phyloP scores from a whole-genome alignment of 441 rosid genomes.

The Bruguiera hainesii region DNA sequence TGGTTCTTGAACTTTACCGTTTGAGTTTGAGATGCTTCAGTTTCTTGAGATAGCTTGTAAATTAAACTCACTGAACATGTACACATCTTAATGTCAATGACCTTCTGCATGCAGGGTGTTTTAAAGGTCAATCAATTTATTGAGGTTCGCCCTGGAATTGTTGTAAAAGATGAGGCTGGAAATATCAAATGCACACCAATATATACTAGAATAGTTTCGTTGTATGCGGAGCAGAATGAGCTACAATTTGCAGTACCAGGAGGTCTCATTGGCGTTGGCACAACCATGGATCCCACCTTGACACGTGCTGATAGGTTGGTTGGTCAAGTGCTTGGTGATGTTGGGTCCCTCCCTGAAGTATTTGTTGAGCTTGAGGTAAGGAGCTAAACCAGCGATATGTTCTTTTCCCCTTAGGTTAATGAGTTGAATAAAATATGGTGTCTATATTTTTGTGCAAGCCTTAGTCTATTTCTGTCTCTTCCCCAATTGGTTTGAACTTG shows the following conservation, averaged over 20 bases:
- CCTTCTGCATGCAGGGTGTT: conserved; percentile 59
- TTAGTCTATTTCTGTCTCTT: no score
- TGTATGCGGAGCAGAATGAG: conserved; percentile 52
- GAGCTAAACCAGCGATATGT: not conserved
- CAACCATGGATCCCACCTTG: conserved; percentile 97
- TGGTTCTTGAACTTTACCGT: no score
- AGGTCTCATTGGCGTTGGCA: conserved; percentile 95
- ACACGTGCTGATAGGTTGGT: conserved; percentile 95
- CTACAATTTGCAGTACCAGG: conserved; percentile 96
- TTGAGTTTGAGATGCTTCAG: not conserved
- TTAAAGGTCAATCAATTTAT: conserved; percentile 78
- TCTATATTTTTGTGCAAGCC: not conserved
- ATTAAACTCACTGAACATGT: not conserved
- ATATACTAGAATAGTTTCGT: conserved; percentile 77
- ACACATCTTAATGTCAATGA: not conserved
- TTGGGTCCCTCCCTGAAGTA: conserved; percentile 87
- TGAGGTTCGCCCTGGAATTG: conserved; percentile 88
- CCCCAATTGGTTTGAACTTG: no score
- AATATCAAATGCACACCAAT: conserved; percentile 86
- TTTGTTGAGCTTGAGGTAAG: conserved; percentile 86
- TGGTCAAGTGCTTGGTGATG: conserved; percentile 97
- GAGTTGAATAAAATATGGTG: not conserved
- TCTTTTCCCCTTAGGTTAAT: not conserved
- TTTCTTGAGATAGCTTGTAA: not conserved
- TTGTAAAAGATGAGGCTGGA: conserved; percentile 75